phyloP scores from a whole-genome alignment of 1,284 basidiomycete species.

The Malassezia yamatoensis region DNA sequence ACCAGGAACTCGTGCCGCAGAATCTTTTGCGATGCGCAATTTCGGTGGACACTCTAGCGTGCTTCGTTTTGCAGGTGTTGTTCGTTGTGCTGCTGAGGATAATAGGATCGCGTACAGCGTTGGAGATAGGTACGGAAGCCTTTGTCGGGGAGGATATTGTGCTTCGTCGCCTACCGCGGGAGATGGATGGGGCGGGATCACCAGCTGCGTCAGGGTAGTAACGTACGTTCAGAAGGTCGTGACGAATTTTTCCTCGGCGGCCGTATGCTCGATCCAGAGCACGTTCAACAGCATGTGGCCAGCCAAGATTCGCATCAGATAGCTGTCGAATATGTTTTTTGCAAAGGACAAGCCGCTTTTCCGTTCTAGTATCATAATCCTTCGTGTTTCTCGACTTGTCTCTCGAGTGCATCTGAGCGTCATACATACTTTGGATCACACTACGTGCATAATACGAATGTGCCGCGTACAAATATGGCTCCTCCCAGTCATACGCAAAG shows the following conservation, averaged over 20 bases:
- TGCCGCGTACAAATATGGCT: conserved; percentile 15
- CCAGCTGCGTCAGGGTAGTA: background rate
- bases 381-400: background rate
- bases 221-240: conserved; percentile 6
- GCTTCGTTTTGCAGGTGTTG: background rate
- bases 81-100: background rate
- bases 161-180: conserved; percentile 9
- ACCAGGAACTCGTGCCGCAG: conserved; percentile 9
- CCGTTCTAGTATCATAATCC: background rate
- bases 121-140: conserved; percentile 5
- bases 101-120: conserved; percentile 9
- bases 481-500: conserved; percentile 12
- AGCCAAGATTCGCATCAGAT: conserved; percentile 16
- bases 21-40: conserved; percentile 6
- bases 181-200: conserved; percentile 3
- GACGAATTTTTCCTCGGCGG: conserved; percentile 11
- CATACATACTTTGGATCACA: background rate
- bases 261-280: conserved; percentile 18
- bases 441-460: conserved; percentile 10
- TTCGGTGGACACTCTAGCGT: conserved; percentile 13
- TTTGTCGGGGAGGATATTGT: conserved; percentile 5
- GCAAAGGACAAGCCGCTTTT: background rate
- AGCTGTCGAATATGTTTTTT: conserved; percentile 2
- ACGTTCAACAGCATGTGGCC: conserved; percentile 16
- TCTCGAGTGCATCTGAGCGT: background rate